These are phyloP conservation scores for Hylodesmum podocarpum DNA, from an alignment of 306 rosid species.

Conservation along the genomic window DNA sequence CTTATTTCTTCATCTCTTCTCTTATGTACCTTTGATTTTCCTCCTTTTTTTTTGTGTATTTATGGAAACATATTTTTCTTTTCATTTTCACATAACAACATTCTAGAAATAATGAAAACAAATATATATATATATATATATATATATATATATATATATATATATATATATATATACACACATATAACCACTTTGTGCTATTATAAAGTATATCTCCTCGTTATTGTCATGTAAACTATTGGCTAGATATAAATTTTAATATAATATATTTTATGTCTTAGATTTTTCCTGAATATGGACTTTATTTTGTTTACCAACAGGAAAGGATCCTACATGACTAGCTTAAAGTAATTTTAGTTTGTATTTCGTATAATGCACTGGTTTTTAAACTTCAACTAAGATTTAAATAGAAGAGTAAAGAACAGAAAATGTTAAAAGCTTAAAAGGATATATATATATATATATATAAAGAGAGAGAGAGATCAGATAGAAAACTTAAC, in stretches of 20 bases:
- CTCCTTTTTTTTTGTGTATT: not conserved
- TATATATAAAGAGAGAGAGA: too few relatives aligned
- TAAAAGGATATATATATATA: too few relatives aligned
- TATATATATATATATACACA: too few relatives aligned
- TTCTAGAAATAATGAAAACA: not conserved
- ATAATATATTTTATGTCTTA: not conserved
- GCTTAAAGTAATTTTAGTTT: not conserved
- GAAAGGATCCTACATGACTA: not conserved
- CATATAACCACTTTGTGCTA: not conserved
- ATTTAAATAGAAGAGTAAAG: not conserved
- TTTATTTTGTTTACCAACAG: not conserved
- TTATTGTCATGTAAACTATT: not conserved
- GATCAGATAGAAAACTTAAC: not conserved
- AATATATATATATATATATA: too few relatives aligned
- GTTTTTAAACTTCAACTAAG: not conserved
- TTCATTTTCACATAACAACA: not conserved
- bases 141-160: too few relatives aligned
- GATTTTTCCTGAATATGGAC: not conserved
- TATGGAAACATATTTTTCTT: not conserved
- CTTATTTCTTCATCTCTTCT: not conserved
- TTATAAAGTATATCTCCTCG: not conserved
- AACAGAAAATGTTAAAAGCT: not conserved
- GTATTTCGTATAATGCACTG: not conserved
- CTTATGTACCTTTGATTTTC: not conserved
- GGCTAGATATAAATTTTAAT: not conserved